Evolutionary conservation across 345 rosid species (phyloP), one percentile per base, ranked within the genome.

Genomic region (Salix viminalis): DNA sequence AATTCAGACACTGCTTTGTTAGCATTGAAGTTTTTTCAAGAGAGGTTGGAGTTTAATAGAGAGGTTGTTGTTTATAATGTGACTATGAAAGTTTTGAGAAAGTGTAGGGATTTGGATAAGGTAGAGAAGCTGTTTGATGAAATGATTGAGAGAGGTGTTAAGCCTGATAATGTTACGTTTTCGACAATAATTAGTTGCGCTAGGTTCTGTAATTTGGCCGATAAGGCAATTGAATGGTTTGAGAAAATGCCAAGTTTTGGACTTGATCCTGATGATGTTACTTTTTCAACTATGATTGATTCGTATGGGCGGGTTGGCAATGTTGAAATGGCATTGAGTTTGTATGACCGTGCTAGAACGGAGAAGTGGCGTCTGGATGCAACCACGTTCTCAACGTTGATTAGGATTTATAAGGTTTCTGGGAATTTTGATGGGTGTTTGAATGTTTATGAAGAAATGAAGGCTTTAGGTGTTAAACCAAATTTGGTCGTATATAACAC

Each of bases 391-490:
- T 82, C 92, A 0, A 90, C 97, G 16, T 86, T 93, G 89, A 93
- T 96, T 79, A 93, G 83, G 75, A 87, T 93, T 36, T 87, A 90
- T 75, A 89, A 89, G 69, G 69, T 73, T 42, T 66, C 88, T 2
- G 91, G 91, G 66, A 91, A 96, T 80, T 93, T 82, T 69, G 98
- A 93, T 76, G 98, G 98, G n/a, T 93, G 97, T 84, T 88, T 91
- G 77, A 96, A 90, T 84, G 91, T 96, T 74, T 93, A 87, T 37
- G 96, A 96, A 82, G 99, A 93, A 85, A 89, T 93, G 93, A 96
- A 96, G 91, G 93, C 91, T 36, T 75, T 91, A 48, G 91, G 91
- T 68, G 89, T 77, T 74, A 93, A 90, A 83, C 91, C 97, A 4
- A 93, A 91, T 85, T 50, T 90, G 74, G 83, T 85, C 67, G 75